These are phyloP conservation scores for Phytopythium montanum DNA, from an alignment of 352 stramenopile genomes.

Conservation along the genomic window DNA sequence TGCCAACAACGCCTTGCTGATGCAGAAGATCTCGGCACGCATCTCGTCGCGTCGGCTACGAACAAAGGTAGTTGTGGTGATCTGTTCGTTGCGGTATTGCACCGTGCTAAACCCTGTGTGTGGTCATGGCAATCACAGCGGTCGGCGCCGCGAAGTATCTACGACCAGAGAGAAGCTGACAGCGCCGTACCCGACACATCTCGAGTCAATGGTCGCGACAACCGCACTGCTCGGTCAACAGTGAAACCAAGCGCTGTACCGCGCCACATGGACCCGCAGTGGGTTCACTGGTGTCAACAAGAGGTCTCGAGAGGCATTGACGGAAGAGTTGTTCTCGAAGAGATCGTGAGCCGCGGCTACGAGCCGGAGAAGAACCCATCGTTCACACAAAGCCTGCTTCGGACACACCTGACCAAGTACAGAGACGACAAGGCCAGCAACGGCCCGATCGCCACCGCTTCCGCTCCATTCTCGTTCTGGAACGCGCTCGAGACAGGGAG, in stretches of 20 bases:
- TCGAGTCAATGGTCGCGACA: constrained; percentile 4
- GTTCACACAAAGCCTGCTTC: constrained; percentile 48
- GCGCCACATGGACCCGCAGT: constrained; percentile 45
- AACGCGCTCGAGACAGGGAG: constrained; percentile 39
- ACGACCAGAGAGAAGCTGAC: constrained; percentile 21
- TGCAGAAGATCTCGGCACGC: constrained; percentile 60
- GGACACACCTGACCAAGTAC: constrained; percentile 20
- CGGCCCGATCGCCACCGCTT: constrained; percentile 14
- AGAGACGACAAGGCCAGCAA: constrained; percentile 29
- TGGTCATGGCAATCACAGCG: constrained; percentile 18
- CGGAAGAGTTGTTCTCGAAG: constrained; percentile 46
- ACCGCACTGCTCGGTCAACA: constrained; percentile 6
- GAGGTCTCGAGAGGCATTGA: constrained; percentile 58
- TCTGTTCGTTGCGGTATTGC: not conserved
- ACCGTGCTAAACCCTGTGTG: constrained; percentile 4
- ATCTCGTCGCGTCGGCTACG: constrained; percentile 45
- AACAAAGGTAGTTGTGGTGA: constrained; percentile 24
- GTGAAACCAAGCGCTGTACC: constrained; percentile 6
- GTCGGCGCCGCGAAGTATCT: constrained; percentile 34
- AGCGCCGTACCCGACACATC: constrained; percentile 4
- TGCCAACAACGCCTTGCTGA: constrained; percentile 40
- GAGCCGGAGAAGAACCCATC: constrained; percentile 44
- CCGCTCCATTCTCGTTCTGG: constrained; percentile 41
- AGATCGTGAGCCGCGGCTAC: constrained; percentile 49
- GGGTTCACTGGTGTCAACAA: constrained; percentile 64